phyloP scores from a whole-genome alignment of 768 basidiomycete genomes.

The Tylopilus plumbeoviolaceoides region DNA sequence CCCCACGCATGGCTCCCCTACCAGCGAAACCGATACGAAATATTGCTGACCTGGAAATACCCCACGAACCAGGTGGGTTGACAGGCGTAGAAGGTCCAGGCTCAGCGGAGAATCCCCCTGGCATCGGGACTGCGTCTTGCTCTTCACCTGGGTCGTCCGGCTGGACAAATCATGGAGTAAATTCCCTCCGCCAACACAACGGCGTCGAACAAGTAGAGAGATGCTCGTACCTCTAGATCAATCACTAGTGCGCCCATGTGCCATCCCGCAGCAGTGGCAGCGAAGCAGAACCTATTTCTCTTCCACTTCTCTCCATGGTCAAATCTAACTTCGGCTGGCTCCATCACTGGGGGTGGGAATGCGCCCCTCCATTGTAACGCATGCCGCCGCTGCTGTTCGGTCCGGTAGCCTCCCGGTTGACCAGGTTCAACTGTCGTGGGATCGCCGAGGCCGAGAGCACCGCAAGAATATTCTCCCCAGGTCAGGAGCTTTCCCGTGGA shows the following conservation, averaged over 20 bases:
- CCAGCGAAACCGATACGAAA: conserved; percentile 62
- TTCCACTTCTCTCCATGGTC: conserved; percentile 48
- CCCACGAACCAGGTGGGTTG: conserved; percentile 13
- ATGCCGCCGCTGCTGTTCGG: conserved; percentile 33
- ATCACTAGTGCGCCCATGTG: conserved; percentile 88
- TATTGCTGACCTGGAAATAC: conserved; percentile 17
- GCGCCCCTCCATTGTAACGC: conserved; percentile 21
- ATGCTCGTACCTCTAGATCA: conserved; percentile 60
- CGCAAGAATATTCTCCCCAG: conserved; percentile 74
- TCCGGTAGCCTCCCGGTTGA: conserved; percentile 55
- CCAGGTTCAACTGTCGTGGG: conserved; percentile 51
- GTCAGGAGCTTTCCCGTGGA: conserved; percentile 70
- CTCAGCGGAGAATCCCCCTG: conserved; percentile 31
- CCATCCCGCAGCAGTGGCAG: conserved; percentile 83
- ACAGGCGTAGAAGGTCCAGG: conserved; percentile 12
- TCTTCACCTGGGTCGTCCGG: conserved; percentile 36
- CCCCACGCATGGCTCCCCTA: conserved; percentile 37
- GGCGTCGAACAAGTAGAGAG: background rate
- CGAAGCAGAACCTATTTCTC: conserved; percentile 71
- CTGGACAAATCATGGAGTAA: conserved; percentile 10
- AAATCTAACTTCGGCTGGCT: conserved; percentile 72
- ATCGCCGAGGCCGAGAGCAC: conserved; percentile 85
- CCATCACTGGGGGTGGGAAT: conserved; percentile 41
- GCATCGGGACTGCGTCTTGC: conserved; percentile 27
- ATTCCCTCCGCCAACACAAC: background rate